phyloP scores from a whole-genome alignment of 805 yeast species.

The Metschnikowia kunwiensis region DNA sequence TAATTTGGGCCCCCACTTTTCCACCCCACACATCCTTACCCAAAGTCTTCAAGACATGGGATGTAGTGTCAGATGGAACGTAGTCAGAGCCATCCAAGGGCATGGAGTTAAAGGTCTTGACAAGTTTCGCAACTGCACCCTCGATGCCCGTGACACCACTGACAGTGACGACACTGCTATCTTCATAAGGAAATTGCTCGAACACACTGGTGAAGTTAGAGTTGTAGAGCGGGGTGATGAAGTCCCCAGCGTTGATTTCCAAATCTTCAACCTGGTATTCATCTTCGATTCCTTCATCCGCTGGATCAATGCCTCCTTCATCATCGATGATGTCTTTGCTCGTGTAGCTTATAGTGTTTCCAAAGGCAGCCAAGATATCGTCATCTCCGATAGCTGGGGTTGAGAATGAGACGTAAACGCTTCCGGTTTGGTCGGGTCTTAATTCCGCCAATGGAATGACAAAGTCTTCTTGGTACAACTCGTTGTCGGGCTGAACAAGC shows the following conservation, averaged over 20 bases:
- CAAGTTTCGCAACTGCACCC: constrained; percentile 49
- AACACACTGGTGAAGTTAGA: constrained; percentile 71
- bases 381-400: constrained; percentile 51
- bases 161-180: constrained; percentile 67
- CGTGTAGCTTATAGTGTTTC: constrained; percentile 67
- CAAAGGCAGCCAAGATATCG: constrained; percentile 44
- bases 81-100: constrained; percentile 73
- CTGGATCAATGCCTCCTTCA: constrained; percentile 61
- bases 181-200: constrained; percentile 64
- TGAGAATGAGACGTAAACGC: constrained; percentile 72
- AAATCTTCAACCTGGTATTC: constrained; percentile 88
- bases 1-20: constrained; percentile 49
- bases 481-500: constrained; percentile 59
- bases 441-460: constrained; percentile 71
- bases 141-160: constrained; percentile 38
- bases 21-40: constrained; percentile 72
- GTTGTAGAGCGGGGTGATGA: constrained; percentile 69
- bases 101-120: constrained; percentile 45
- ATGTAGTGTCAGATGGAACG: constrained; percentile 55
- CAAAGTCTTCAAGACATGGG: constrained; percentile 74
- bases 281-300: constrained; percentile 83
- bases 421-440: constrained; percentile 66
- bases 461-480: constrained; percentile 62
- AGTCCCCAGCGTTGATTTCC: constrained; percentile 76
- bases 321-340: constrained; percentile 76